Conservation (phyloP, 768 basidiomycete species). For the Mycena venus region DNA sequence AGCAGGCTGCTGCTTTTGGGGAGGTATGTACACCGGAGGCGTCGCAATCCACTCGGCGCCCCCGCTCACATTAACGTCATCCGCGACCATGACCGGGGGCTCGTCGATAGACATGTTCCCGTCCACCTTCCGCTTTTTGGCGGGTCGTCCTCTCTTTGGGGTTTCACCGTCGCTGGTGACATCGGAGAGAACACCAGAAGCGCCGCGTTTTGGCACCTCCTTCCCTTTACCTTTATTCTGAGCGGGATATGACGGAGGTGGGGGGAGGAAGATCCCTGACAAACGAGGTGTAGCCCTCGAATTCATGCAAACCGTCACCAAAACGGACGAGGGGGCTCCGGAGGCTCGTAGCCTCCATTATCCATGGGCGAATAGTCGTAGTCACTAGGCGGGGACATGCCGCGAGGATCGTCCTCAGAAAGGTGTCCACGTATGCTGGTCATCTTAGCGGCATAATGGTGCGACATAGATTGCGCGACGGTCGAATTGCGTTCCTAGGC, state of each 20-base stretch:
- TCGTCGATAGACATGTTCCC: constrained; percentile 43
- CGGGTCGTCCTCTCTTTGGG: constrained; percentile 56
- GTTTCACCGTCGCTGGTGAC: constrained; percentile 69
- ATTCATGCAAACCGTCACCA: constrained; percentile 50
- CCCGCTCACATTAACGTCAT: constrained; percentile 35
- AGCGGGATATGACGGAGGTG: constrained; percentile 36
- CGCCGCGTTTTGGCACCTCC: constrained; percentile 64
- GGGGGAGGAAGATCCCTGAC: constrained; percentile 54
- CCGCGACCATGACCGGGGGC: constrained; percentile 23
- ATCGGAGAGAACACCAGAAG: constrained; percentile 65
- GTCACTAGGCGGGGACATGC: constrained; percentile 44
- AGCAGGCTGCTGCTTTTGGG: constrained; percentile 60
- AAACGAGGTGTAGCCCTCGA: constrained; percentile 55
- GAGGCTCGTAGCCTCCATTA: constrained; percentile 36
- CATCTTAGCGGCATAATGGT: constrained; percentile 67
- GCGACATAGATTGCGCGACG: constrained; percentile 71
- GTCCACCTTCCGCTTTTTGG: constrained; percentile 77
- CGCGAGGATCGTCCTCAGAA: constrained; percentile 46
- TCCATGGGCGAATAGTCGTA: constrained; percentile 45
- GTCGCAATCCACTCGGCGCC: constrained; percentile 54
- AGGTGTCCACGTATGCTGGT: constrained; percentile 50
- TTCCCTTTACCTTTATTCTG: constrained; percentile 60
- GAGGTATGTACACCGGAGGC: constrained; percentile 45
- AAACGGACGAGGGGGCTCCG: constrained; percentile 41
- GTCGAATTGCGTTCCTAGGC: constrained; percentile 78